Base-by-base conservation (phyloP, 1,284 basidiomycete species). In the Moniliophthora roreri region DNA sequence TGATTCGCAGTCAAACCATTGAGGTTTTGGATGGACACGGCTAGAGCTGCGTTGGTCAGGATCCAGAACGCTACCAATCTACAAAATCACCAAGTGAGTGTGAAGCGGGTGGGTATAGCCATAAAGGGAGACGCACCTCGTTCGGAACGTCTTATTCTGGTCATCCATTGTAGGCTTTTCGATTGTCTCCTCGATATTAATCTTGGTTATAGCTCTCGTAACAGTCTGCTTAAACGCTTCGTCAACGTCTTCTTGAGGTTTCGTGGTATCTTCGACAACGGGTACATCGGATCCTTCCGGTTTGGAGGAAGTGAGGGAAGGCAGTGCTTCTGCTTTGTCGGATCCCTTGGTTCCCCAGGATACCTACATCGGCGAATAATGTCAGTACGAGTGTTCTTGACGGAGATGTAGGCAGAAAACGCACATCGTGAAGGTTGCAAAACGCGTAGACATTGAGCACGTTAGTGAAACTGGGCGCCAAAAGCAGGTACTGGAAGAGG, bases 271-370 rank as follows among this genome's bases (percentile, higher is more conserved):
- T 60, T 91, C 88, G 20, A 91, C 87, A 16, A 86, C 84, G 11
- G 82, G 83, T 9, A 75, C 76, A 45, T 84, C 85, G 4, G 80
- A 79, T 9, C 77, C 80, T 65, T 87, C 84, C 24, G 76, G 74
- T 66, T 87, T 87, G 62, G 81, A 85, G 7, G 84, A 91, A 39
- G 81, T 85, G 56, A 93, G 80, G 1, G 88, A 85, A 0, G 92
- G 93, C 13, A 95, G 76, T 1, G 87, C 85, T 58, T 94, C 91
- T 0, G 84, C 89, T 68, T 92, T 92, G 71, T 95, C 93, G 47
- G 86, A 89, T 24, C 92, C 93, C 66, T 92, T 93, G 9, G 91
- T 93, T 62, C 90, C 90, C 90, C 90, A 89, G 32, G 83, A 86
- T 13, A 87, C 81, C 79, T 81, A 53, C 18, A 16, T 37, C 51